A percentile compares a stretch with the other conserved stretches of the same genome.
Conservation (phyloP, 768 basidiomycete species). For the Leccinum pellstonianum region DNA sequence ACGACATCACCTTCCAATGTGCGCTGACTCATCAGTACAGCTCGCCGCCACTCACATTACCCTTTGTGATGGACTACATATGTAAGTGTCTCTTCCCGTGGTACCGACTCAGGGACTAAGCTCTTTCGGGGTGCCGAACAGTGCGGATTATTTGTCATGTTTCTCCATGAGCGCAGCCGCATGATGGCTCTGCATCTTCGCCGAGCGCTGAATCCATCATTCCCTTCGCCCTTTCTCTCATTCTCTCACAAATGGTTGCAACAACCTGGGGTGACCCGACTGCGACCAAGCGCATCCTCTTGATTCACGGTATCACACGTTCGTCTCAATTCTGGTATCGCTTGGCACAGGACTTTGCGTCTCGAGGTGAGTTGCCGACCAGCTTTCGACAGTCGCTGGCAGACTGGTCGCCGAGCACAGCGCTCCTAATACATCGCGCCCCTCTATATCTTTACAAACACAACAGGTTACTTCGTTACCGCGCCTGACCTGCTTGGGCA, state of each 20-base stretch:
- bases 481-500: slow-evolving; percentile 29
- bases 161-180: no score
- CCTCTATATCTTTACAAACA: not conserved
- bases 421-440: not conserved
- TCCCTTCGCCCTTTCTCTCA: not conserved
- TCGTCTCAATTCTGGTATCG: slow-evolving; percentile 17
- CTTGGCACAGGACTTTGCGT: slow-evolving; percentile 16
- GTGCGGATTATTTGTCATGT: no score
- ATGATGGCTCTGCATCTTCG: no score
- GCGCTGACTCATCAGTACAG: no score
- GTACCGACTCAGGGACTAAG: no score
- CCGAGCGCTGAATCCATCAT: not conserved
- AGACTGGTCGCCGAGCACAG: not conserved
- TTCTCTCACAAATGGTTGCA: not conserved
- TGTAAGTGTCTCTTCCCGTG: no score
- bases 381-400: not conserved
- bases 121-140: no score
- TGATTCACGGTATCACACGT: slow-evolving; percentile 22
- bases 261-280: slow-evolving; percentile 18
- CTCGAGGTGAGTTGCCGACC: slow-evolving; percentile 12
- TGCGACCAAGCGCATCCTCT: slow-evolving; percentile 17
- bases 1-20: no score
- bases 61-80: no score
- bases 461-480: slow-evolving; percentile 23
- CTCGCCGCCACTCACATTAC: no score